Conservation (phyloP, 108 stramenopile genomes). For the Schizochytrium sp. region DNA sequence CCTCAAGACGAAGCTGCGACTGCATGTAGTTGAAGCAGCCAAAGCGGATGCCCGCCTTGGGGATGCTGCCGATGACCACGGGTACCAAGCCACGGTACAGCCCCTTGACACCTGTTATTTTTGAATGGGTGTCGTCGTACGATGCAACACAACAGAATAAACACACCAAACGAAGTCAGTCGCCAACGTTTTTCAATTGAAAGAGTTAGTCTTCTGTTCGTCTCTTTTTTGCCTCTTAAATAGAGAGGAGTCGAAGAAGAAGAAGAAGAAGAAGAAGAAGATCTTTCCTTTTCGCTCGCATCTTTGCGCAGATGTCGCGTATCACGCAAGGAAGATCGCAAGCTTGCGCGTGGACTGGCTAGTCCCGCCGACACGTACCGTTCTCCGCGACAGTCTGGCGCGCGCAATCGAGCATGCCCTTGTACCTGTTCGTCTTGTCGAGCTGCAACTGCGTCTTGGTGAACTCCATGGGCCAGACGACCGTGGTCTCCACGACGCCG, state of each 20-base stretch:
- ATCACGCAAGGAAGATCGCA: too few species aligned
- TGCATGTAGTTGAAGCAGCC: constrained; percentile 62
- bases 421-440: constrained; percentile 38
- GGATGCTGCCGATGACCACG: constrained; percentile 73
- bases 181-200: too few species aligned
- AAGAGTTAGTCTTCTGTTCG: too few species aligned
- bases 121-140: not conserved
- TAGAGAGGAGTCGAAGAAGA: too few species aligned
- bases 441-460: constrained; percentile 52
- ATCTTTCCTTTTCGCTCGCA: too few species aligned
- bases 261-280: too few species aligned
- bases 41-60: constrained; percentile 94
- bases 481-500: constrained; percentile 42
- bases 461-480: constrained; percentile 92
- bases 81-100: constrained; percentile 84
- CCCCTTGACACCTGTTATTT: constrained; percentile 23
- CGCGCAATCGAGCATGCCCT: constrained; percentile 42
- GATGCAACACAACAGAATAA: not conserved
- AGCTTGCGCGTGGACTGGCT: not conserved
- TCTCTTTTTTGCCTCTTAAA: too few species aligned
- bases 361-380: not conserved
- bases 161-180: not conserved
- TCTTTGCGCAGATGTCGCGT: too few species aligned
- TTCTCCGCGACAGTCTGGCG: constrained; percentile 27
- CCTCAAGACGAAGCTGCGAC: constrained; percentile 54